phyloP scores from a whole-genome alignment of 768 basidiomycete genomes.

The Strobilomyces echinocephalus region DNA sequence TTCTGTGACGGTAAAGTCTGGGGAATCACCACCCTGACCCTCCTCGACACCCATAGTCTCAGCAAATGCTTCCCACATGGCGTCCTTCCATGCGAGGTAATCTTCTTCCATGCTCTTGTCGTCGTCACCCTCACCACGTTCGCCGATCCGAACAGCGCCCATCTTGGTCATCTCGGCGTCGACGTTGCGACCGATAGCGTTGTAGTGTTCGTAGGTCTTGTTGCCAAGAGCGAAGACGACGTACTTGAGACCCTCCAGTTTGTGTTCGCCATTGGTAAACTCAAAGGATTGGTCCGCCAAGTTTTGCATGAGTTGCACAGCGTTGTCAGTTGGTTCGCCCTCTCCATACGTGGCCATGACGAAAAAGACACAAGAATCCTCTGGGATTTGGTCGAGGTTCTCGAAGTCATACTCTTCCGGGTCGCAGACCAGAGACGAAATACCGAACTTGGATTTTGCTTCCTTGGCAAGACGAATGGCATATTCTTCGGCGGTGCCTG shows the following conservation, averaged over 20 bases:
- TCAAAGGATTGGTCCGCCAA: constrained; percentile 81
- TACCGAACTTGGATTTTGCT: constrained; percentile 92
- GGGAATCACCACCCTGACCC: constrained; percentile 90
- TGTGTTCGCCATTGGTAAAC: constrained; percentile 75
- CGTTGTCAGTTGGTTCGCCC: constrained; percentile 98
- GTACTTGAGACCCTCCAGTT: constrained; percentile 82
- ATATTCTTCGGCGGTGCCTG: constrained; percentile 97
- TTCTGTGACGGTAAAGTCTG: constrained; percentile 92
- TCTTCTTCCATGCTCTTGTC: constrained; percentile 99
- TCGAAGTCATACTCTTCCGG: constrained; percentile 99
- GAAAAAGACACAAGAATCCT: constrained; percentile 85
- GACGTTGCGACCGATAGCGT: constrained; percentile 77
- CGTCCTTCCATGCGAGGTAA: constrained; percentile 98
- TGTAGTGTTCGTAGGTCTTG: constrained; percentile 95
- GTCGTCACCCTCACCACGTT: constrained; percentile 94
- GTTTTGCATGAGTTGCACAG: constrained; percentile 91
- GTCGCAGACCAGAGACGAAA: constrained; percentile 94
- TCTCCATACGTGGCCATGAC: constrained; percentile 98
- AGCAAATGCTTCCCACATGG: constrained; percentile 93
- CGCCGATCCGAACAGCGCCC: constrained; percentile 82
- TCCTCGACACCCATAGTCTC: constrained; percentile 83
- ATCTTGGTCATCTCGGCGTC: constrained; percentile 70
- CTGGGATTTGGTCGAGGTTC: constrained; percentile 86
- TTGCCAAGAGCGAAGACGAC: constrained; percentile 93
- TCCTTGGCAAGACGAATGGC: constrained; percentile 97